Base-by-base conservation (phyloP, 306 rosid genomes). In the Gleditsia sinensis region DNA sequence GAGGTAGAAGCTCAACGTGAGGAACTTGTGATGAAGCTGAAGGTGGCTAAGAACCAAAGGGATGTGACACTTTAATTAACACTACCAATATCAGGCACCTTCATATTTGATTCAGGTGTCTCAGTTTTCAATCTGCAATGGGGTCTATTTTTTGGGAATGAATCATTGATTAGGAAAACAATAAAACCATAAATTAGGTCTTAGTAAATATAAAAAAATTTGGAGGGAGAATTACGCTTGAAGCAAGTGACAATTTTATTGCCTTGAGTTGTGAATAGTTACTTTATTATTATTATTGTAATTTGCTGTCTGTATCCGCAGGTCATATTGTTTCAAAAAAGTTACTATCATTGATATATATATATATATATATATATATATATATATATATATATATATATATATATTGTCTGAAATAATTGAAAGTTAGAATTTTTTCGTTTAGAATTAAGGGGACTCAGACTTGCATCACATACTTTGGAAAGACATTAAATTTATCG, bases 1-100 rank as follows among this genome's bases (percentile, higher is more conserved):
- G 96, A 94, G 82, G 99, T 84, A 24, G 99, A 90, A 85, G 78
- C 94, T 66, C 81, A 88, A 83, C 96, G 97, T 11, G 98, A 92
- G 77, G 93, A 94, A 53, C 97, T 91, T 70, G 98, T 94, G 66
- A 92, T 94, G 97, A 86, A 82, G 82, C 87, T 94, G 54, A 94
- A 46, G 81, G 45, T 50, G 13, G 58, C 86, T 64, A 88, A 81
- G 72, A 79, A 58, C 28, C 83, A 77, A 74, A 83, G 73, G 83
- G 92, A 53, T 94, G 98, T 46, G 81, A 59, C 49, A 76, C 56
- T 43, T 54, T 65, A 28, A 53, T 57, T 78, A 33, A 59, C 42
- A 56, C 72, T 67, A 64, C 87, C 78, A 50, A 58, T 72, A 73
- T 78, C 80, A 70, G 85, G 81, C 71, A 74, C 69, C 72, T 39